Evolutionary conservation across 2,329 filamentous ascomycete genomes (phyloP).

Genomic region (Trichoderma asperellum): DNA sequence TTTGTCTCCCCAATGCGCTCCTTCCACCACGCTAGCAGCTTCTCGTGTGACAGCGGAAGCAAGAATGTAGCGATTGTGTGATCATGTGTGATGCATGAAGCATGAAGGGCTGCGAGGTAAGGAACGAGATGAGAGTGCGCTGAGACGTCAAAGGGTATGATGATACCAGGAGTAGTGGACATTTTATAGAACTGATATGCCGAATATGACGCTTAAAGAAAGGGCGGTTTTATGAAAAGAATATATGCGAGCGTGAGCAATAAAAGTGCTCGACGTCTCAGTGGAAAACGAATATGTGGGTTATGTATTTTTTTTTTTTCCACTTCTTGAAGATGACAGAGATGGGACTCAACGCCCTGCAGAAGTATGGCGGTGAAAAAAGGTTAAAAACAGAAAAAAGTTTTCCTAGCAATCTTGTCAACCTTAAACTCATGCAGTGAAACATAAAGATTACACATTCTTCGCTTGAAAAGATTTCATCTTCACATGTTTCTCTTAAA

Average conservation of each 20-base stretch:
- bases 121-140: conserved; percentile 57
- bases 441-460: not conserved
- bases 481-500: not conserved
- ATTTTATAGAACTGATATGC: conserved; percentile 31
- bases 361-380: not conserved
- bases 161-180: conserved; percentile 40
- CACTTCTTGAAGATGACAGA: conserved; percentile 2
- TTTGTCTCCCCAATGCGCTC: conserved; percentile 53
- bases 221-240: not conserved
- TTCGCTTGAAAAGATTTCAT: too few relatives aligned
- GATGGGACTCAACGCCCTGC: not conserved
- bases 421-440: not conserved
- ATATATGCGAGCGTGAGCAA: not conserved
- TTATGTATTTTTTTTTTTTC: not conserved
- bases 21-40: conserved; percentile 62
- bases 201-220: not conserved
- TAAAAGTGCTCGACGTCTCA: not conserved
- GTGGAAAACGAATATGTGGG: not conserved
- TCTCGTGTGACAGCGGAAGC: conserved; percentile 60
- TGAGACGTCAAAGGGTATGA: conserved; percentile 49
- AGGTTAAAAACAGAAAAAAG: not conserved
- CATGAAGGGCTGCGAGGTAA: conserved; percentile 62
- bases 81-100: conserved; percentile 61
- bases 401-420: not conserved
- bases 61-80: conserved; percentile 61